Evolutionary conservation across 768 basidiomycete species (phyloP).

Genomic region (Termitomyces eurrhizus): DNA sequence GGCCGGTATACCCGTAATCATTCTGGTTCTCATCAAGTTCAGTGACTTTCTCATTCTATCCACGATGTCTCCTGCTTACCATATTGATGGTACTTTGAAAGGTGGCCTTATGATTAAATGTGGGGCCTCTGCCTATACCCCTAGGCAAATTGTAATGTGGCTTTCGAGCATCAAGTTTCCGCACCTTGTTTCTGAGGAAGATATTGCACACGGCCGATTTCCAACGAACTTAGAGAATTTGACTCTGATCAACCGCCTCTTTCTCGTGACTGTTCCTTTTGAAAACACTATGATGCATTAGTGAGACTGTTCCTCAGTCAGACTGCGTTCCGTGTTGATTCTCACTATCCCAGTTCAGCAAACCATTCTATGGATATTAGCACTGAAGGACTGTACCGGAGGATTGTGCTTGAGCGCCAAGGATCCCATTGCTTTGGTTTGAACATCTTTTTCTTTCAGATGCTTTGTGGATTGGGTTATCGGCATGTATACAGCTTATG

Average conservation of each 20-base stretch:
- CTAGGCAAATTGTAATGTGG: conserved; percentile 4
- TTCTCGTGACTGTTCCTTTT: conserved; percentile 12
- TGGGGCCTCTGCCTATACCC: conserved; percentile 4
- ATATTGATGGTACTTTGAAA: conserved; percentile 2
- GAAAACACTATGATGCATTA: conserved; percentile 16
- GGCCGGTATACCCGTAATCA: too few relatives aligned
- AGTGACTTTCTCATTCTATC: neutral
- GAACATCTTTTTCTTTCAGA: conserved; percentile 10
- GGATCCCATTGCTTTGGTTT: conserved; percentile 13
- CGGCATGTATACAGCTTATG: conserved; percentile 4
- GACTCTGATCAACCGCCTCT: conserved; percentile 9
- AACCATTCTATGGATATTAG: conserved; percentile 11
- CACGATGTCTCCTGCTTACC: neutral
- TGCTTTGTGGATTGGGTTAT: conserved; percentile 14
- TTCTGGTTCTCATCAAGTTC: too few relatives aligned
- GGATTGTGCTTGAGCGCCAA: conserved; percentile 9
- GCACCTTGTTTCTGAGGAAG: conserved; percentile 6
- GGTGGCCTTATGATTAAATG: neutral
- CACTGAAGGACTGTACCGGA: conserved; percentile 5
- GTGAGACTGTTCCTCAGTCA: neutral
- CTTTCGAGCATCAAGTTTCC: conserved; percentile 10
- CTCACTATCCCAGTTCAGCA: conserved; percentile 3
- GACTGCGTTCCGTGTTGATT: neutral
- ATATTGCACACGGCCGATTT: conserved; percentile 10
- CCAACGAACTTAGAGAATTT: conserved; percentile 13